phyloP scores from a whole-genome alignment of 2,329 filamentous ascomycete genomes.

The Rhexocercosporidium sp. region DNA sequence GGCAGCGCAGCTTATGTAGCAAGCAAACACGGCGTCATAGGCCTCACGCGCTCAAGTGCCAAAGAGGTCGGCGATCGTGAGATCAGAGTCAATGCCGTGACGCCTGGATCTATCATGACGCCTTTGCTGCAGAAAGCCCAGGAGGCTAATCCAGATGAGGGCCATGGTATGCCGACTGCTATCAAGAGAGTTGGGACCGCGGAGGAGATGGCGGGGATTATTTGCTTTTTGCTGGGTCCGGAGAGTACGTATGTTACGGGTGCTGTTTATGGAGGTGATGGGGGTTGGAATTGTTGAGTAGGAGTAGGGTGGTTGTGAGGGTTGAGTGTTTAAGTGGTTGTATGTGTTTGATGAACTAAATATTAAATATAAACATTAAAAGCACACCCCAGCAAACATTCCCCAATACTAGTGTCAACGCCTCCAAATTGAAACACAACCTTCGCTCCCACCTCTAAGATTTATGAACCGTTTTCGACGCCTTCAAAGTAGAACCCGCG shows the following conservation, averaged over 20 bases:
- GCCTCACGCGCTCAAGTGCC: conserved; percentile 46
- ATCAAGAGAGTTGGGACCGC: conserved; percentile 51
- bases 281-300: conserved; percentile 37
- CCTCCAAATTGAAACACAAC: background rate
- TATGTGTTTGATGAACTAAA: background rate
- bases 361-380: background rate
- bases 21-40: conserved; percentile 48
- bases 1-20: conserved; percentile 45
- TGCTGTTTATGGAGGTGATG: conserved; percentile 37
- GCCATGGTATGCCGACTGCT: conserved; percentile 45
- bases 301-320: background rate
- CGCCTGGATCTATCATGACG: conserved; percentile 52
- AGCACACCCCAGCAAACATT: background rate
- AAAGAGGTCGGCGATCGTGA: conserved; percentile 46
- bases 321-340: background rate
- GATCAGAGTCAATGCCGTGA: conserved; percentile 47
- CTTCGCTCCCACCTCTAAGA: background rate
- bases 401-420: background rate
- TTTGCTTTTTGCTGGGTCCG: conserved; percentile 52
- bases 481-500: background rate
- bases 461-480: background rate
- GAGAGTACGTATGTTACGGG: conserved; percentile 40
- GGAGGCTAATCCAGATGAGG: conserved; percentile 28
- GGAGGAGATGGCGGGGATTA: conserved; percentile 49
- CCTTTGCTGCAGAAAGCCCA: conserved; percentile 51